These are phyloP conservation scores for Trichoderma gracile DNA, from an alignment of 2,329 filamentous ascomycete species.

Conservation along the genomic window DNA sequence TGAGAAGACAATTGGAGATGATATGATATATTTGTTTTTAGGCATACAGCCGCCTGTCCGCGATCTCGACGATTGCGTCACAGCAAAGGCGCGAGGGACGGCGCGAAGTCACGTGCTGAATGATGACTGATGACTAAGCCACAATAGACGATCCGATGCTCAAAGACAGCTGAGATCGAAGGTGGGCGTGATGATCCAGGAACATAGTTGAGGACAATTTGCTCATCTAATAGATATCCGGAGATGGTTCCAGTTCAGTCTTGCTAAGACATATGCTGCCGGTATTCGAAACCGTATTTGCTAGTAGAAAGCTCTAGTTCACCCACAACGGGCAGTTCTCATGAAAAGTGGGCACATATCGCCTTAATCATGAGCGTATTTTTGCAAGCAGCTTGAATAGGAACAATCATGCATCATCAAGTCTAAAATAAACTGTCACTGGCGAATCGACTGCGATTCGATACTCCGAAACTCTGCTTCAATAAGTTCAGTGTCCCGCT, in stretches of 20 bases:
- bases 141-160: neutral
- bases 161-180: neutral
- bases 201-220: neutral
- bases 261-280: neutral
- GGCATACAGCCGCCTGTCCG: constrained; percentile 5
- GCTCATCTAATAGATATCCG: too few species aligned
- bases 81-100: constrained; percentile 3
- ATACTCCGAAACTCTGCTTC: constrained; percentile 1
- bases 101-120: constrained; percentile 30
- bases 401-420: neutral
- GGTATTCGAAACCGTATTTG: neutral
- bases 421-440: constrained; percentile 13
- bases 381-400: neutral
- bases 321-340: neutral
- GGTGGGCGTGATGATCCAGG: neutral
- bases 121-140: neutral
- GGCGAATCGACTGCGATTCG: neutral
- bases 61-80: constrained; percentile 29
- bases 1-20: neutral
- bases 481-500: constrained; percentile 6
- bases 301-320: neutral
- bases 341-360: neutral
- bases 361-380: neutral
- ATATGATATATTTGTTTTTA: too few species aligned
- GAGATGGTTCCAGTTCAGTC: accelerated